phyloP scores from a whole-genome alignment of 805 yeast genomes.

The Saturnispora diversa region DNA sequence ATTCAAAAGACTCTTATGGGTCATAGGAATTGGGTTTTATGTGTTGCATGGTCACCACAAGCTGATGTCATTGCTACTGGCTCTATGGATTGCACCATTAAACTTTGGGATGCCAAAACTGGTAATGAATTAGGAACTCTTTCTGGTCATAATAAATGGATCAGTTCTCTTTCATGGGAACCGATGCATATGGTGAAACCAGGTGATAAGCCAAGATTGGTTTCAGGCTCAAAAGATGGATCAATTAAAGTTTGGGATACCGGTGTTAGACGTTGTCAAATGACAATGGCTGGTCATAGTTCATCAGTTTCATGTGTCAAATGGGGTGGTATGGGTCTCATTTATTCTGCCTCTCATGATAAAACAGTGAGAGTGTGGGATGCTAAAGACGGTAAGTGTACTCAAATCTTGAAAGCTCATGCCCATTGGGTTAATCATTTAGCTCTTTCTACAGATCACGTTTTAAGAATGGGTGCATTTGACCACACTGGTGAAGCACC shows the following conservation, averaged over 20 bases:
- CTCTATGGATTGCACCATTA: constrained; percentile 82
- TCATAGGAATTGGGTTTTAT: constrained; percentile 88
- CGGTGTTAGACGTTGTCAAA: constrained; percentile 51
- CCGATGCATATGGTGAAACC: constrained; percentile 73
- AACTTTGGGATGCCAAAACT: constrained; percentile 75
- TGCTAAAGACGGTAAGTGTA: constrained; percentile 63
- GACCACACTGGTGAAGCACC: constrained; percentile 57
- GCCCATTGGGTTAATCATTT: constrained; percentile 98
- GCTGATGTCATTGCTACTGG: constrained; percentile 92
- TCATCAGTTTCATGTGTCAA: constrained; percentile 90
- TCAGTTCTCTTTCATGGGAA: constrained; percentile 87
- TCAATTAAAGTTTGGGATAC: constrained; percentile 88
- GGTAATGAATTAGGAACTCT: constrained; percentile 65
- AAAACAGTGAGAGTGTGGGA: constrained; percentile 93
- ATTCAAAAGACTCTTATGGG: constrained; percentile 75
- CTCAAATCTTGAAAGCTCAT: constrained; percentile 75
- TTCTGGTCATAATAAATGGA: constrained; percentile 82
- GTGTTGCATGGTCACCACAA: constrained; percentile 88
- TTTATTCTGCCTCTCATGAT: constrained; percentile 93
- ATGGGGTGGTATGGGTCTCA: constrained; percentile 86
- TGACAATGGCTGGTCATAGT: constrained; percentile 80
- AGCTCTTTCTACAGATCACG: constrained; percentile 85
- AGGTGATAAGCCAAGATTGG: constrained; percentile 63
- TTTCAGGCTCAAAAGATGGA: constrained; percentile 87
- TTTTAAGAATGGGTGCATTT: constrained; percentile 77